Base-by-base conservation (phyloP, 352 stramenopile species). In the Phytophthora melonis region DNA sequence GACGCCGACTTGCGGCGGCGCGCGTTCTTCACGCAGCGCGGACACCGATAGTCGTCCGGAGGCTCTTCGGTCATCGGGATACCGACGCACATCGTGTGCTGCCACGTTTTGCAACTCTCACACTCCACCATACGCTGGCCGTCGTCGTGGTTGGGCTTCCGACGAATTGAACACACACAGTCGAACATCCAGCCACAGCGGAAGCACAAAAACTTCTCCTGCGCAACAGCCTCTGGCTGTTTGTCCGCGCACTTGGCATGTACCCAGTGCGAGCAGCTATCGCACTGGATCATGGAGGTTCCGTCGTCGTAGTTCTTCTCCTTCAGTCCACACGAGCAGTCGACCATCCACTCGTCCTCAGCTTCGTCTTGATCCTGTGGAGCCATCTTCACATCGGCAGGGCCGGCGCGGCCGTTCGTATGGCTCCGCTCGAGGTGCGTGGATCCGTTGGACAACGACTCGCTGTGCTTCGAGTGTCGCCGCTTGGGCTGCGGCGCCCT, bases 161-260 rank as follows among this genome's bases (percentile, higher is more conserved):
- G 61, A 55, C 84, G 80, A 36, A 92, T 53, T 8, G 81, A 81
- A 66, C 88, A 95, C 21, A 80, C 70, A 58, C 88, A 94, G 32
- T 91, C 77, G 53, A 94, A 92, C 50, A 88, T 83, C 88, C 88
- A 94, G 23, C 88, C 63, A 66, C 87, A 92, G 32, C 82, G 79
- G 66, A 86, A 88, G 59, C 85, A 93, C 57, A 81, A 58, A 47
- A 92, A 93, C 27, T 82, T 78, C 43, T 92, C 83, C 43, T 85
- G 81, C 6, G 81, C 75, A 16, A 79, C 75, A 5, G 71, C 45
- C 13, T 76, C 77, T 5, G 77, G 77, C 21, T 72, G 65, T 39
- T 81, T 80, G 36, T 80, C 77, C 19, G 82, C 78, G 50, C 87
- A 94, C 39, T 77, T 75, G 19, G 79, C 82, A 62, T 94, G 87